Evolutionary conservation across 805 yeast genomes (phyloP).

Genomic region (Pichia scutulata): DNA sequence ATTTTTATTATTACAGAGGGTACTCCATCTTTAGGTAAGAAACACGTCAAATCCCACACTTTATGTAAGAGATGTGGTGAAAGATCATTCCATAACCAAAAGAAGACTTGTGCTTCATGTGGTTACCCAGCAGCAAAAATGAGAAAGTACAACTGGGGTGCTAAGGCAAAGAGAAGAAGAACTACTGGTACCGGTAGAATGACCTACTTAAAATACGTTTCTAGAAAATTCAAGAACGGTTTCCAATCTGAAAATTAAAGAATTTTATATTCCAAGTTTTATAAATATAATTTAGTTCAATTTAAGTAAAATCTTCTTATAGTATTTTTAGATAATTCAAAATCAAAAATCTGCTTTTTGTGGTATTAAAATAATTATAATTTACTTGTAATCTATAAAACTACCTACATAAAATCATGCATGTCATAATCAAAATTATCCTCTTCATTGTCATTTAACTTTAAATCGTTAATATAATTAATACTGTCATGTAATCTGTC

Average conservation of each 20-base stretch:
- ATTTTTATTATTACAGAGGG: conserved; percentile 56
- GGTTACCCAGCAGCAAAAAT: conserved; percentile 99
- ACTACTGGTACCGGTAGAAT: conserved; percentile 99
- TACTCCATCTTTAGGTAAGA: conserved; percentile 99
- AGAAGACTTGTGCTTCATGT: conserved; percentile 97
- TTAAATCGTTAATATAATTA: conserved; percentile 33
- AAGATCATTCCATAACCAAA: conserved; percentile 98
- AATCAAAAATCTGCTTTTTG: conserved; percentile 4
- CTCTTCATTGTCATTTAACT: conserved; percentile 14
- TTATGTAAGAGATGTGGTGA: conserved; percentile 98
- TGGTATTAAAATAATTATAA: not conserved
- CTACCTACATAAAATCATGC: not conserved
- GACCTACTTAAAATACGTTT: conserved; percentile 93
- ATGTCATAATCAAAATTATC: not conserved
- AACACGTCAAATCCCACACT: conserved; percentile 99
- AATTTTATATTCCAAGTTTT: not conserved
- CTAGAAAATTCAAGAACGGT: conserved; percentile 98
- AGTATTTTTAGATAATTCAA: conserved; percentile 5
- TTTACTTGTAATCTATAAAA: not conserved
- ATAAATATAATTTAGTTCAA: not conserved
- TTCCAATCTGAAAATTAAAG: conserved; percentile 61
- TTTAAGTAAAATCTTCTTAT: not conserved
- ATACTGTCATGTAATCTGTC: conserved; percentile 66
- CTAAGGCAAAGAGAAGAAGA: conserved; percentile 98
- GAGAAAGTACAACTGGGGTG: conserved; percentile 99